Base-by-base conservation (phyloP, 768 basidiomycete genomes). In the Auriscalpium orientale region DNA sequence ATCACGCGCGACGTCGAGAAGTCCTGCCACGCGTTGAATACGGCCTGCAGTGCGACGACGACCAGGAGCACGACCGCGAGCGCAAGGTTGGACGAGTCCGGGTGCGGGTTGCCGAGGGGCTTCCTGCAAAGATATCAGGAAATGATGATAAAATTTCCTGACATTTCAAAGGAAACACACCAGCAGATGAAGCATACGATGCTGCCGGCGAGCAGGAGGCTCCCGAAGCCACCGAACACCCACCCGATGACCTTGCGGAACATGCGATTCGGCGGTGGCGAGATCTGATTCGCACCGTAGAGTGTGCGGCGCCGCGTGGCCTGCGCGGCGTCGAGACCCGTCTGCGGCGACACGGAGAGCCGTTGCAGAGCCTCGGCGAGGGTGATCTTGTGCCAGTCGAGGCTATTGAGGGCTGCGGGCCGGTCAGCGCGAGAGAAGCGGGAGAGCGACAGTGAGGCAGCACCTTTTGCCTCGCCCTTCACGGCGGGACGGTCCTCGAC, bases 1-100 rank as follows among this genome's bases (percentile, higher is more conserved):
- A 84, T 84, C 51, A 82, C 78, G 16, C 78, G 71, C 0, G 75
- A 71, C 0, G 83, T 82, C 0, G 79, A 78, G 60, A 74, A 83
- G 65, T 84, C 82, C 64, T 77, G 73, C 72, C 73, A 79, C 1
- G 77, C 77, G 58, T 80, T 79, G 69, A 78, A 74, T 21, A 67
- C 46, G 1, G 74, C 70, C 54, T 75, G 72, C 3, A 76, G 58
- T 8, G 65, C 34, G 21, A 74, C 66, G 57, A 76, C 74, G 35
- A 75, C 59, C 16, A 79, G 67, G 11, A 86, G 72, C 11, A 85
- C 76, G 36, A 84, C 68, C 1, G 81, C 83, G 6, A 85, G 72
- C 9, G 82, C 83, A 20, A 85, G 72, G 62, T 84, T 84, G 15
- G 82, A 76, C 0, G 72, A 71, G 12, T 69, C 63, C 8, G 84